phyloP scores from a whole-genome alignment of 1,284 basidiomycete genomes.

The Kwoniella shivajii region DNA sequence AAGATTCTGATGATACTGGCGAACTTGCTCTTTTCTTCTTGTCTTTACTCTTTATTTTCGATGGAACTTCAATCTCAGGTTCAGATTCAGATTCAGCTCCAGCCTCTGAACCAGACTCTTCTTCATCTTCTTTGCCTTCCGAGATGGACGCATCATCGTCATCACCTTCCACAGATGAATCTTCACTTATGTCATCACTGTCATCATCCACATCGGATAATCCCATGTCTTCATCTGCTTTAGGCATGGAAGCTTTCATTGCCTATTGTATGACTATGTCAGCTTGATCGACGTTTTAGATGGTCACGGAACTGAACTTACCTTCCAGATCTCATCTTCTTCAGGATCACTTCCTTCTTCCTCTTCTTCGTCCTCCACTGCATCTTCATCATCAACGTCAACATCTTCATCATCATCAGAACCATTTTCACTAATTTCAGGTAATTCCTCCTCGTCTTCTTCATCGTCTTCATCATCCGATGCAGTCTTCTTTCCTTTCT shows the following conservation, averaged over 20 bases:
- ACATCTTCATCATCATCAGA: conserved; percentile 48
- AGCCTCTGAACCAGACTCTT: conserved; percentile 26
- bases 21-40: conserved; percentile 10
- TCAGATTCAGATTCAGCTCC: conserved; percentile 22
- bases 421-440: conserved; percentile 43
- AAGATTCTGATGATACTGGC: conserved; percentile 8
- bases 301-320: conserved; percentile 45
- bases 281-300: not conserved
- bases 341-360: conserved; percentile 59
- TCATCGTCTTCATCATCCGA: conserved; percentile 44
- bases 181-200: conserved; percentile 53
- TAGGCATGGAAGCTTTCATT: conserved; percentile 80
- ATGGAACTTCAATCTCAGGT: conserved; percentile 1
- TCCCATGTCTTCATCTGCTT: conserved; percentile 59
- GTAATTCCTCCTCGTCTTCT: conserved; percentile 51
- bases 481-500: conserved; percentile 53
- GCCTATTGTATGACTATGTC: conserved; percentile 60
- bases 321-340: conserved; percentile 82
- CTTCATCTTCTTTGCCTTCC: conserved; percentile 31
- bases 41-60: conserved; percentile 18
- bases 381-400: conserved; percentile 44
- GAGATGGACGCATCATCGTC: conserved; percentile 27
- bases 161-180: conserved; percentile 34
- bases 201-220: conserved; percentile 65
- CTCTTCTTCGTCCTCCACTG: conserved; percentile 21